Base-by-base conservation (phyloP, 1,284 basidiomycete genomes). In the Ceratobasidium sp. region DNA sequence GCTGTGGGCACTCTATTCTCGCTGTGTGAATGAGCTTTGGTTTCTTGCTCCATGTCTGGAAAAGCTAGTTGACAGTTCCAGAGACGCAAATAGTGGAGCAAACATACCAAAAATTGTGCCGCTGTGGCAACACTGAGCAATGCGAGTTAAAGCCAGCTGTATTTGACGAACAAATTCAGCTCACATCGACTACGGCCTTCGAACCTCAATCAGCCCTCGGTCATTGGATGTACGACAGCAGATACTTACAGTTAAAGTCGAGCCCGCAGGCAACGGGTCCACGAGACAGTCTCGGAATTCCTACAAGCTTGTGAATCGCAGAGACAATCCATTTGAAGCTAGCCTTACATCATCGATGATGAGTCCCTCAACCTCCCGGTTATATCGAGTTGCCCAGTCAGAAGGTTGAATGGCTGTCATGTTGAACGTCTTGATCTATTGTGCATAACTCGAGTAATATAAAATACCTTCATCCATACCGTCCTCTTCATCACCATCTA, bases 31-130 rank as follows among this genome's bases (percentile, higher is more conserved):
- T 51, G 28, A 33, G 60, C 60, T 23, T 28, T 56, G 63, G 64
- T 67, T 60, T 77, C 73, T 67, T 68, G 63, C 39, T 77, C 73
- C 73, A 77, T 77, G 46, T 77, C 73, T 77, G 53, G 18, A 77
- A 67, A n/a, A n/a, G n/a, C n/a, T n/a, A n/a, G n/a, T n/a, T n/a
- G n/a, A n/a, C 2, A 23, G 33, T 44, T n/a, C 13, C 15, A 60
- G 61, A 15, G 3, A 23, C 12, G 26, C 51, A 39, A 28, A 26
- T 39, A n/a, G n/a, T n/a, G n/a, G 40, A n/a, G 13, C 10, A 0
- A 15, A 40, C 49, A 44, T 46, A 68, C 73, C 73, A 7, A 77
- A 53, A 42, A 77, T 77, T 6, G 73, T 77, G 28, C 73, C 73
- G 28, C 73, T 77, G 39, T 77, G 73, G 40, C 73, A 77, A 44